Evolutionary conservation across 208 protist genomes (phyloP), one percentile per base, ranked within the genome.

Genomic region (Wallacemonas rigidus): DNA sequence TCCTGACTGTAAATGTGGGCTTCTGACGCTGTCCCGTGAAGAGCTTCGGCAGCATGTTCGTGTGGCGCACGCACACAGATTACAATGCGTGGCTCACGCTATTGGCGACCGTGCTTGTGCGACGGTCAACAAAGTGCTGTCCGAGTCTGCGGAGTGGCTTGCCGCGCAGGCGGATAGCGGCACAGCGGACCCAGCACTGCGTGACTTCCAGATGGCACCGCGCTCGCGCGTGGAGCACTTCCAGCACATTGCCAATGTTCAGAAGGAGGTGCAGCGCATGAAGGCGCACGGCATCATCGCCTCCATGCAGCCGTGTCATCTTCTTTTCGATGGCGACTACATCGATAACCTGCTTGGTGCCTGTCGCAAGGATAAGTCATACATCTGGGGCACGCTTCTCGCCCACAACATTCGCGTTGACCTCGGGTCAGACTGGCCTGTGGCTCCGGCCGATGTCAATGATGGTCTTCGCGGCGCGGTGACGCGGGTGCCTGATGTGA

Each of bases 251-350:
- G 60, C 63, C 11, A 79, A 77, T 41, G 55, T 84, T 12, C 14
- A 68, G 11, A 86, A 89, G 47, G 77, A 87, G n/a, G 70, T 83
- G 56, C 45, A 58, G 55, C 67, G 79, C 61, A 90, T 93, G 77
- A 36, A 67, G 56, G 67, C 44, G 39, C 44, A 81, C 60, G 71
- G 69, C 58, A 86, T 91, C 58, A 87, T 90, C 67, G 88, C 88
- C n/a, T 88, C 77, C 14, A 88, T 93, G 82, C 88, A 93, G 75
- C 88, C 88, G 11, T 82, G 75, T 50, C 85, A 90, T 41, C 62
- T 93, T 5, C 72, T 83, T 12, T 88, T 87, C 36, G 85, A 93
- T 67, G 78, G 78, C 41, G 71, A 86, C 65, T 89, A 87, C 65
- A 67, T 86, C 41, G 83, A 89, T 38, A 60, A 11, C 41, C 57